A percentile compares a stretch with the other conserved stretches of the same genome.
Conservation (phyloP, 2,329 filamentous ascomycete species). For the Coleophoma crateriformis region DNA sequence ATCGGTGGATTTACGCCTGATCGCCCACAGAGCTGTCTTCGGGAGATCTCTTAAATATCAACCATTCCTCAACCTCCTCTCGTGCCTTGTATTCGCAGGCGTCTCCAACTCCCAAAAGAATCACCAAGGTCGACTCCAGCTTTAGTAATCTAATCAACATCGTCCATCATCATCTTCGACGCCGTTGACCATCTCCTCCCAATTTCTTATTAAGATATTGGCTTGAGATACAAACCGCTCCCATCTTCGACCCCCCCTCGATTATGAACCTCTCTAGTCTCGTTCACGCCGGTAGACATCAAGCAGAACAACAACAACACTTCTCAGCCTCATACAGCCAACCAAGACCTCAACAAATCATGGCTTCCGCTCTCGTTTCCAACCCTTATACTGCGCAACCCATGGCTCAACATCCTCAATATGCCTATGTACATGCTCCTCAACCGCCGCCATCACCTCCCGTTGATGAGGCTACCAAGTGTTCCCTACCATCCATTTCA, state of each 20-base stretch:
- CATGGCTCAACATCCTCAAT: constrained; percentile 35
- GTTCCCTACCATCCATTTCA: constrained; percentile 88
- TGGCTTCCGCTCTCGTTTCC: constrained; percentile 38
- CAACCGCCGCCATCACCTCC: constrained; percentile 69
- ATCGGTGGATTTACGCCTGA: constrained; percentile 44
- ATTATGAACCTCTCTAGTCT: constrained; percentile 30
- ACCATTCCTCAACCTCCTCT: constrained; percentile 34
- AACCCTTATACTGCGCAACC: constrained; percentile 40
- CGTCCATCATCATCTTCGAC: constrained; percentile 9
- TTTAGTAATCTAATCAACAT: constrained; percentile 21
- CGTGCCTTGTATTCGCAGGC: constrained; percentile 23
- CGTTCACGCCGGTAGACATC: constrained; percentile 24
- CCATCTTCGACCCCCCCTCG: constrained; percentile 2
- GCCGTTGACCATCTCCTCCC: constrained; percentile 4
- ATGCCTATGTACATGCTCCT: constrained; percentile 43
- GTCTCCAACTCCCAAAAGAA: constrained; percentile 24
- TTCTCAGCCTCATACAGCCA: constrained; percentile 14
- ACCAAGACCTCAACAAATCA: constrained; percentile 29
- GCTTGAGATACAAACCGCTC: constrained; percentile 4
- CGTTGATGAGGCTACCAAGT: constrained; percentile 69
- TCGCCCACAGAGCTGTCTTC: constrained; percentile 39
- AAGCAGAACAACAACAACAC: constrained; percentile 18
- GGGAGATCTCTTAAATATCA: constrained; percentile 45
- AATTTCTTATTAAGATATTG: neutral
- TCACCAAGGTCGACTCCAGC: constrained; percentile 26